Percentiles rank a stretch among this genome's conserved stretches.
These are phyloP conservation scores for Amphirosellinia nigrospora DNA, from an alignment of 495 filamentous ascomycete genomes.

Conservation along the genomic window DNA sequence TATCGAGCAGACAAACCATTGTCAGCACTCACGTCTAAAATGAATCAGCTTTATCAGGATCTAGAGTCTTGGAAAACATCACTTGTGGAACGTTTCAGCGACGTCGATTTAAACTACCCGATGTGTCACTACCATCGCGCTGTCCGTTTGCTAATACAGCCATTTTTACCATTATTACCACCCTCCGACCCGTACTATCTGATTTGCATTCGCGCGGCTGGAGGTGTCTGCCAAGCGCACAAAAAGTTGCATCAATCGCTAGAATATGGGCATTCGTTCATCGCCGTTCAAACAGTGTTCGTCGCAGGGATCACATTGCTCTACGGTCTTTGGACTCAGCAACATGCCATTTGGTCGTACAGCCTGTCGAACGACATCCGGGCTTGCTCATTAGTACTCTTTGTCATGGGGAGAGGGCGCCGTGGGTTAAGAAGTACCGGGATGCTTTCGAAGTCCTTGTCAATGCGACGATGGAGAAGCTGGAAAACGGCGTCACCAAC, in stretches of 20 bases:
- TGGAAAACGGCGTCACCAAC: constrained; percentile 32
- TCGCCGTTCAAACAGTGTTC: constrained; percentile 62
- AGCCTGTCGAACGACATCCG: constrained; percentile 61
- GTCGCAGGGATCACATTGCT: constrained; percentile 61
- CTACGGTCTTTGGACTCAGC: constrained; percentile 56
- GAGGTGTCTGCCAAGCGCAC: constrained; percentile 60
- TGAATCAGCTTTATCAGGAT: constrained; percentile 55
- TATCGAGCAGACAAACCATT: constrained; percentile 60
- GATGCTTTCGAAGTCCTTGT: constrained; percentile 61
- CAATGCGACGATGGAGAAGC: constrained; percentile 60
- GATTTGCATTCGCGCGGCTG: constrained; percentile 57
- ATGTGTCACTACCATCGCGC: constrained; percentile 61
- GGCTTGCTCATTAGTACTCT: constrained; percentile 60
- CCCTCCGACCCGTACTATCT: constrained; percentile 57
- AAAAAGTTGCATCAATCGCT: constrained; percentile 59
- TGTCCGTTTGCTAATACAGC: constrained; percentile 58
- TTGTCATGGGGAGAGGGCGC: constrained; percentile 62
- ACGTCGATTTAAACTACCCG: constrained; percentile 53
- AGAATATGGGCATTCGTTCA: constrained; percentile 59
- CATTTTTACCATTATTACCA: constrained; percentile 56
- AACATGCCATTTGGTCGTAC: constrained; percentile 57
- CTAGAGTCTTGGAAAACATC: constrained; percentile 60
- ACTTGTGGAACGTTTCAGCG: constrained; percentile 47
- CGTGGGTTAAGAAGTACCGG: constrained; percentile 60
- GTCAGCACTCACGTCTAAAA: constrained; percentile 53